Conservation (phyloP, 1,284 basidiomycete species). For the Tetrapyrgos nigripes region DNA sequence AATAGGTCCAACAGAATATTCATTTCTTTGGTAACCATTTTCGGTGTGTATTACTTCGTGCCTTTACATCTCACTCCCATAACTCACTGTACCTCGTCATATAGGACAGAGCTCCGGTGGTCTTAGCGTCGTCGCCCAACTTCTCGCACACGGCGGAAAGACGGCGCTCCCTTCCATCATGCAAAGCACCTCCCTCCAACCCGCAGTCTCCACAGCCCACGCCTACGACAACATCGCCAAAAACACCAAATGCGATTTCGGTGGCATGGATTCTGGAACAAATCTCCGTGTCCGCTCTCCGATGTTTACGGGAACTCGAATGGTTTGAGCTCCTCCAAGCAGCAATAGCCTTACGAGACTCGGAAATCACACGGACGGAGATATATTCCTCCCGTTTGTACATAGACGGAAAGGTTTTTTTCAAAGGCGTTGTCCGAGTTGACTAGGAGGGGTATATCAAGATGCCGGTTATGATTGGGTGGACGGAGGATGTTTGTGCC, state of each 20-base stretch:
- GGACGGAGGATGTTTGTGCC: constrained; percentile 4
- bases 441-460: not conserved
- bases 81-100: too few species aligned
- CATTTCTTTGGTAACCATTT: constrained; percentile 26
- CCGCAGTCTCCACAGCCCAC: not conserved
- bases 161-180: constrained; percentile 7
- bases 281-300: not conserved
- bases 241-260: not conserved
- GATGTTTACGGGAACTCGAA: not conserved
- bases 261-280: not conserved
- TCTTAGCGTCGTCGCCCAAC: constrained; percentile 1
- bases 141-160: constrained; percentile 6
- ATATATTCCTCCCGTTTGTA: too few species aligned
- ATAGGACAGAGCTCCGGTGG: constrained; percentile 21
- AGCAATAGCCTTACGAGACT: not conserved
- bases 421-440: not conserved
- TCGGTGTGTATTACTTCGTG: too few species aligned
- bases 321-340: not conserved
- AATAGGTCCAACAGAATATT: constrained; percentile 28
- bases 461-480: constrained; percentile 6
- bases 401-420: not conserved
- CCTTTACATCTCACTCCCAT: too few species aligned
- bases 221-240: not conserved
- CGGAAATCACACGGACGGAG: not conserved
- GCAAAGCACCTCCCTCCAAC: constrained; percentile 1